Evolutionary conservation across 331 rosid species (phyloP), one percentile per base, ranked within the genome.

Genomic region (Stylosanthes scabra): DNA sequence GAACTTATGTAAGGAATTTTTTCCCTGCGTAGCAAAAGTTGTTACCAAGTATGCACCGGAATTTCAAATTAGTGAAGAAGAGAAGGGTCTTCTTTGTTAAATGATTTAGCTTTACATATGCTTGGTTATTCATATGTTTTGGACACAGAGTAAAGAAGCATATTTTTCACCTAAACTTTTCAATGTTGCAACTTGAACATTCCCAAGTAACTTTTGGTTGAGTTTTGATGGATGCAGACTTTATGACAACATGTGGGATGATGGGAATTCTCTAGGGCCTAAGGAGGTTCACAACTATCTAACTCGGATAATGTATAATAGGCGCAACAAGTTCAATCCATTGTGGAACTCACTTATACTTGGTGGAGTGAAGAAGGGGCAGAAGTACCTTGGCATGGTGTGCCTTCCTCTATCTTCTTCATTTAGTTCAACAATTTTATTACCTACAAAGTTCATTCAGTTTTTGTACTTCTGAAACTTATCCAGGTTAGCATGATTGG

Each of bases 211-310:
- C 64, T 73, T 13, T 77, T 74, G 46, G 62, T 69, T 50, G 72
- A 8, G 54, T 46, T 81, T 66, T 78, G 63, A 39, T 60, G 72
- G 61, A 66, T 70, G 80, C 79, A 92, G 96, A 82, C 86, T 92
- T 74, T 80, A 88, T 39, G 97, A 92, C 77, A 92, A 86, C 87
- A 92, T 89, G 97, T 92, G 96, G 92, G 97, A 90, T 88, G 97
- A 92, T 72, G 97, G 96, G 58, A 92, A 92, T 70, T 85, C 96
- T 57, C 63, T 92, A 49, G 97, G 97, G 31, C 97, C 97, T 6
- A 92, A 92, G 81, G 93, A 92, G 90, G 91, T 92, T 34, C 97
- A 86, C 77, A 89, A 86, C 85, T 92, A 89, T 86, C 60, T 92
- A 78, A 92, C 94, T 12, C 86, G 89, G 5, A 76, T 90, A 46